phyloP scores from a whole-genome alignment of 2,329 filamentous ascomycete genomes.

The Gnomoniopsis smithogilvyi region DNA sequence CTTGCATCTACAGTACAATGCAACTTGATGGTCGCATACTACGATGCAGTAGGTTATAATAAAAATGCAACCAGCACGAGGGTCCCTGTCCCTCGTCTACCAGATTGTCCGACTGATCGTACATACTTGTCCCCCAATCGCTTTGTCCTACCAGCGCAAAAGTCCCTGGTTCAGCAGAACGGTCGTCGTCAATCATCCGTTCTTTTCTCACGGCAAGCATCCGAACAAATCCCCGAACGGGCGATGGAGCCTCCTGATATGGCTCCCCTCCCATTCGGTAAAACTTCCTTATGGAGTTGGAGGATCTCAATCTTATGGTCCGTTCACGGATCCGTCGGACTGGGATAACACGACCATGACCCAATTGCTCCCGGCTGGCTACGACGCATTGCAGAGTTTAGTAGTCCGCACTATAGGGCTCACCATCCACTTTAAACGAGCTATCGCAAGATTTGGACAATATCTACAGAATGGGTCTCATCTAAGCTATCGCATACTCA shows the following conservation, averaged over 20 bases:
- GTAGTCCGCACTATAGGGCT: neutral
- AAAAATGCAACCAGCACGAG: no score
- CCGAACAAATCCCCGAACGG: neutral
- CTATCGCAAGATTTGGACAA: constrained; percentile 6
- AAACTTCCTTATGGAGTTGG: neutral
- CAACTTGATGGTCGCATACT: no score
- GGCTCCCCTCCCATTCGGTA: neutral
- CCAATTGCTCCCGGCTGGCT: neutral
- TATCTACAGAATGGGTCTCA: constrained; percentile 10
- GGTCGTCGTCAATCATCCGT: neutral
- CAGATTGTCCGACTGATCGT: no score
- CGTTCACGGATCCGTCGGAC: neutral
- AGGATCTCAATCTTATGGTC: neutral
- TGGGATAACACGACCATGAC: neutral
- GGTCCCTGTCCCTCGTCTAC: no score
- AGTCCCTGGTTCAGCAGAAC: neutral
- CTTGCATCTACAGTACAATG: no score
- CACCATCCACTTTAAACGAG: neutral
- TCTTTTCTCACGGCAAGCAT: neutral
- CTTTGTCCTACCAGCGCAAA: neutral
- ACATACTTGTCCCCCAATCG: neutral
- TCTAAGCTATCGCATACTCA: constrained; percentile 1
- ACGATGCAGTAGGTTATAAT: no score
- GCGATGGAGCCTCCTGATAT: neutral
- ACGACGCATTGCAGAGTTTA: neutral